Evolutionary conservation across 768 basidiomycete species (phyloP).

Genomic region (Mycena maculata): DNA sequence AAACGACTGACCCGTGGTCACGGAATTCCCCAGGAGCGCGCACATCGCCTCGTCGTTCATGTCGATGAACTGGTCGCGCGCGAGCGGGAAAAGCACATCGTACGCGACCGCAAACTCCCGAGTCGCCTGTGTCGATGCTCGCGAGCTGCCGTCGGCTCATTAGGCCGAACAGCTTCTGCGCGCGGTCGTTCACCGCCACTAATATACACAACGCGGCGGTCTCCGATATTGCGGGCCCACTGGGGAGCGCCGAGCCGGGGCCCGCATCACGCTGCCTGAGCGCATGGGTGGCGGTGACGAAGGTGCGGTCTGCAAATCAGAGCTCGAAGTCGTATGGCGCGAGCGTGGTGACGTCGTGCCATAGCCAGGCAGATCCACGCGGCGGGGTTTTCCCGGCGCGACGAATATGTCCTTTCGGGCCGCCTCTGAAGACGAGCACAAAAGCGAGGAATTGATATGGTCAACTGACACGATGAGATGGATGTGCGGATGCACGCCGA

Average conservation of each 20-base stretch:
- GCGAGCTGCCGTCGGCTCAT: slow-evolving; percentile 78
- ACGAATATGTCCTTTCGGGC: slow-evolving; percentile 58
- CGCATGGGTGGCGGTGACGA: slow-evolving; percentile 64
- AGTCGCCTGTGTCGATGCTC: slow-evolving; percentile 55
- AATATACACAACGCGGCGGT: slow-evolving; percentile 84
- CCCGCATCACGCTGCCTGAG: slow-evolving; percentile 51
- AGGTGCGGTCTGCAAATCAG: slow-evolving; percentile 71
- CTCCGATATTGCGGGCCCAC: slow-evolving; percentile 45
- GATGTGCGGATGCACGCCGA: slow-evolving; percentile 79
- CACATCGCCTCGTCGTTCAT: slow-evolving; percentile 72
- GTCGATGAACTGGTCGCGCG: slow-evolving; percentile 88
- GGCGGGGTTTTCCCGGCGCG: slow-evolving; percentile 36
- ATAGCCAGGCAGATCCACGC: slow-evolving; percentile 79
- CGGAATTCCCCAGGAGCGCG: slow-evolving; percentile 89
- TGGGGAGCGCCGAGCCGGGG: slow-evolving; percentile 41
- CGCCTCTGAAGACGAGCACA: slow-evolving; percentile 81
- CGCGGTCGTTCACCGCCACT: slow-evolving; percentile 87
- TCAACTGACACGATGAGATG: slow-evolving; percentile 90
- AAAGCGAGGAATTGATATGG: slow-evolving; percentile 83
- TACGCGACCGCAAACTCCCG: slow-evolving; percentile 69
- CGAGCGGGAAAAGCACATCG: slow-evolving; percentile 76
- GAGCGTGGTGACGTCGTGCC: slow-evolving; percentile 93
- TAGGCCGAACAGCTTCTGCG: slow-evolving; percentile 82
- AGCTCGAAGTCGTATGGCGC: slow-evolving; percentile 84
- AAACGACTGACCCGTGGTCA: slow-evolving; percentile 88